These are phyloP conservation scores for Xerocomellus intermedius DNA, from an alignment of 768 basidiomycete species.

Conservation along the genomic window DNA sequence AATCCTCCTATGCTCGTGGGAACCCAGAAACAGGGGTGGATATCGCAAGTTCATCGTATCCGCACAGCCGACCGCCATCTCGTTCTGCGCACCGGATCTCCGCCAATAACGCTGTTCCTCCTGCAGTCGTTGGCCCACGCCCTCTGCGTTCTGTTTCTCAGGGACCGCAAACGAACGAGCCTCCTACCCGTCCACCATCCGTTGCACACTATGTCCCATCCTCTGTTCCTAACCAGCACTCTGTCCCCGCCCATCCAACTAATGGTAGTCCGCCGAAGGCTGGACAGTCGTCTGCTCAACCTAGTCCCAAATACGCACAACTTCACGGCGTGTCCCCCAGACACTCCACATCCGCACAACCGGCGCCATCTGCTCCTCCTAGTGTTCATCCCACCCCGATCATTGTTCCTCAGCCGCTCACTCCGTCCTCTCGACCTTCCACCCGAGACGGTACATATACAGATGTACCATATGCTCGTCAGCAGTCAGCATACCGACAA, in stretches of 20 bases:
- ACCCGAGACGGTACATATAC: constrained; percentile 22
- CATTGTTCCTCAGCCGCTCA: constrained; percentile 16
- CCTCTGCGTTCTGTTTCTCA: constrained; percentile 30
- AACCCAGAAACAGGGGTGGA: constrained; percentile 26
- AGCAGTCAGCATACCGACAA: constrained; percentile 17
- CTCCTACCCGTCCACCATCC: constrained; percentile 27
- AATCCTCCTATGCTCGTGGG: constrained; percentile 23
- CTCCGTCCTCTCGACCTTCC: constrained; percentile 27
- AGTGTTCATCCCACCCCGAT: constrained; percentile 24
- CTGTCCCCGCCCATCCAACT: constrained; percentile 12
- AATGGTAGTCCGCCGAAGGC: constrained; percentile 16
- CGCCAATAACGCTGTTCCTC: constrained; percentile 16
- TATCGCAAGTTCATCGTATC: constrained; percentile 14
- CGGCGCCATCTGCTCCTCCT: constrained; percentile 15
- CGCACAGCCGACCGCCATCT: constrained; percentile 27
- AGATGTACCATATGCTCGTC: constrained; percentile 4
- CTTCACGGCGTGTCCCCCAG: constrained; percentile 11
- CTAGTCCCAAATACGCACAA: constrained; percentile 25
- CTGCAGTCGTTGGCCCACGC: constrained; percentile 27
- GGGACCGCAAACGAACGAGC: constrained; percentile 23
- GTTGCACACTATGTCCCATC: constrained; percentile 10
- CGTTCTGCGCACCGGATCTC: constrained; percentile 27
- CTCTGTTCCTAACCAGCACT: constrained; percentile 13
- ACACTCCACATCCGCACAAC: constrained; percentile 14
- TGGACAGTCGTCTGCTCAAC: constrained; percentile 22